Percentiles rank a stretch among this genome's conserved stretches.
Conservation (phyloP, 371 early-diverging fungal genomes). For the Cokeromyces recurvatus region DNA sequence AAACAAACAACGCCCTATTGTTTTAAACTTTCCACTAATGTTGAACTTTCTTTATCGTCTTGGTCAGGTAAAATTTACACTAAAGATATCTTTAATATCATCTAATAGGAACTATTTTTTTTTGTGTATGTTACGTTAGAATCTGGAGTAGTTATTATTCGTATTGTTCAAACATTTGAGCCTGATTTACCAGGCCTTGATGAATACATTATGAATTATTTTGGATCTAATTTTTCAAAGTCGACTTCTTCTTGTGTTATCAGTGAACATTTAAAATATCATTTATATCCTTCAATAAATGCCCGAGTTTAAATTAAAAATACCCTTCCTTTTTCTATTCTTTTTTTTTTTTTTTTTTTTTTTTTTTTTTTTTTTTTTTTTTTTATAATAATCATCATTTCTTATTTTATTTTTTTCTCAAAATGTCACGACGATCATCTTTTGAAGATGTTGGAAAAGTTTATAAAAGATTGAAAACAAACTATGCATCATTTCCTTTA, state of each 20-base stretch:
- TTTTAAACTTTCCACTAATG: constrained; percentile 25
- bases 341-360: too few species aligned
- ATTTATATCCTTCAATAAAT: constrained; percentile 3
- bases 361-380: too few species aligned
- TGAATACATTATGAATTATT: constrained; percentile 33
- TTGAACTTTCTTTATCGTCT: constrained; percentile 24
- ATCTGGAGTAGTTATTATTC: constrained; percentile 21
- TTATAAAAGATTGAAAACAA: too few species aligned
- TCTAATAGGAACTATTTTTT: too few species aligned
- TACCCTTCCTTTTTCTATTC: too few species aligned
- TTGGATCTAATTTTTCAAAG: not conserved
- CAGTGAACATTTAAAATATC: constrained; percentile 22
- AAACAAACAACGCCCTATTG: constrained; percentile 32
- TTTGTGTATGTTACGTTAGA: constrained; percentile 10
- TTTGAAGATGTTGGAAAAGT: too few species aligned
- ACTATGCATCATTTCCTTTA: too few species aligned
- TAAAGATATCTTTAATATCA: not conserved
- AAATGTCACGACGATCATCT: too few species aligned
- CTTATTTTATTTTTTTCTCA: too few species aligned
- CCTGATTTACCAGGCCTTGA: constrained; percentile 44
- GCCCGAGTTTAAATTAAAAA: too few species aligned
- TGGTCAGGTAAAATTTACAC: constrained; percentile 48
- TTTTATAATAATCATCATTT: too few species aligned
- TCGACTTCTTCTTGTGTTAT: constrained; percentile 14
- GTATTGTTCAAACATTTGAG: constrained; percentile 41